Evolutionary conservation across 345 rosid genomes (phyloP), one percentile per base, ranked within the genome.

Genomic region (Kandelia obovata): DNA sequence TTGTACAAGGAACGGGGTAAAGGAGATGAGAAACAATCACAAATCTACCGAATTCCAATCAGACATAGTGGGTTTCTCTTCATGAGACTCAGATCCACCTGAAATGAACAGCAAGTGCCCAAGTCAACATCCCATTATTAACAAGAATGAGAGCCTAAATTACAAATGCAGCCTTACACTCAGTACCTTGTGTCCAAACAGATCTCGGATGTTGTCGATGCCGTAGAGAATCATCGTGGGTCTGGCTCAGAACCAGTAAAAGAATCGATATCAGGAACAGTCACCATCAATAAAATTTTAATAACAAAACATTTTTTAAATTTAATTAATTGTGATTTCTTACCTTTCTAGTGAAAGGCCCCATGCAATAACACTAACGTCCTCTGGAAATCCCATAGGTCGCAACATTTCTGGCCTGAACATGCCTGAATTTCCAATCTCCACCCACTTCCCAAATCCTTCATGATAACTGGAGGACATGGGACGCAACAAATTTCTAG

Each of bases 301-400:
- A 30, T 9, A 20, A 28, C 27, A 53, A 56, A 55, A 28, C 13
- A 30, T 32, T n/a, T n/a, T 28, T 3, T 20, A 17, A 23, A 3
- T 34, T 53, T 55, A 4, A 21, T 66, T 55, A 3, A 7, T 66
- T 55, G 17, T 21, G 53, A 20, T 13, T 56, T 51, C 70, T 73
- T 80, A 95, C 99, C 99, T 92, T 82, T 92, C 99, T 43, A 95
- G 98, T 28, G 96, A 92, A 67, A 95, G 96, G 47, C 98, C 98
- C 96, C 99, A 92, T 49, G 99, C 97, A 69, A 92, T 88, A 25
- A 92, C 96, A 25, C 83, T 82, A 34, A 89, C 89, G 71, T 94
- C 99, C 71, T 94, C 93, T 4, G 96, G 90, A 47, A 94, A 82
- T 71, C 97, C 99, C 99, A 94, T 92, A 2, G 97, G 97, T 37